These are phyloP conservation scores for Phyllosticta citrichinensis DNA, from an alignment of 2,329 filamentous ascomycete species.

Conservation along the genomic window DNA sequence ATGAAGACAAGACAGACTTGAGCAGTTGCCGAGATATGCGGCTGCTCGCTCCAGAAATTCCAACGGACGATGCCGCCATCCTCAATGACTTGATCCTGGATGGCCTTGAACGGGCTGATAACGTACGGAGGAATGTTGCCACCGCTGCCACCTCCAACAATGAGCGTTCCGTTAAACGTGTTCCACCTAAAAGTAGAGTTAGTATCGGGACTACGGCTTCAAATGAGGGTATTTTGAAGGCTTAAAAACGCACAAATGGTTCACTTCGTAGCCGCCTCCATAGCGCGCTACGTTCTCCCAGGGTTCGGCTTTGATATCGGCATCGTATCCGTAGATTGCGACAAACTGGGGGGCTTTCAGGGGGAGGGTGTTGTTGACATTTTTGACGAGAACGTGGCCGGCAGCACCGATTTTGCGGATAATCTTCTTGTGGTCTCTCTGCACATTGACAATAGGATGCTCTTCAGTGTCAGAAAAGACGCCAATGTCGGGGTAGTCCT, in stretches of 20 bases:
- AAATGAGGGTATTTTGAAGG: no score
- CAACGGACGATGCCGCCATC: constrained; percentile 24
- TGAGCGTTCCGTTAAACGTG: constrained; percentile 33
- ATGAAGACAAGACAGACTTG: constrained; percentile 49
- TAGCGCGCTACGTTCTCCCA: constrained; percentile 29
- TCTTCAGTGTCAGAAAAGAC: constrained; percentile 16
- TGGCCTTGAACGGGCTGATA: constrained; percentile 32
- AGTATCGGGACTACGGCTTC: no score
- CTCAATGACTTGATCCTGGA: constrained; percentile 20
- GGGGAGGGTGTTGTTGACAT: constrained; percentile 44
- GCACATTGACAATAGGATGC: constrained; percentile 37
- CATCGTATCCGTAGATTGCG: constrained; percentile 31
- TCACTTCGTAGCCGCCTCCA: constrained; percentile 31
- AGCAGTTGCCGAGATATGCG: constrained; percentile 24
- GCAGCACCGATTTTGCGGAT: constrained; percentile 33
- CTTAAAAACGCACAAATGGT: constrained; percentile 17
- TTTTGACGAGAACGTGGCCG: constrained; percentile 37
- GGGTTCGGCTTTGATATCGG: constrained; percentile 23
- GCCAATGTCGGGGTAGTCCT: constrained; percentile 21
- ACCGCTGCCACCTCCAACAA: constrained; percentile 32
- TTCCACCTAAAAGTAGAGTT: constrained; percentile 16
- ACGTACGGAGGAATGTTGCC: constrained; percentile 30
- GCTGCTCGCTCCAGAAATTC: constrained; percentile 25
- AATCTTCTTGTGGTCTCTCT: constrained; percentile 24
- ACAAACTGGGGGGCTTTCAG: constrained; percentile 34